phyloP scores from a whole-genome alignment of 306 rosid genomes.

The Sesbania bispinosa region DNA sequence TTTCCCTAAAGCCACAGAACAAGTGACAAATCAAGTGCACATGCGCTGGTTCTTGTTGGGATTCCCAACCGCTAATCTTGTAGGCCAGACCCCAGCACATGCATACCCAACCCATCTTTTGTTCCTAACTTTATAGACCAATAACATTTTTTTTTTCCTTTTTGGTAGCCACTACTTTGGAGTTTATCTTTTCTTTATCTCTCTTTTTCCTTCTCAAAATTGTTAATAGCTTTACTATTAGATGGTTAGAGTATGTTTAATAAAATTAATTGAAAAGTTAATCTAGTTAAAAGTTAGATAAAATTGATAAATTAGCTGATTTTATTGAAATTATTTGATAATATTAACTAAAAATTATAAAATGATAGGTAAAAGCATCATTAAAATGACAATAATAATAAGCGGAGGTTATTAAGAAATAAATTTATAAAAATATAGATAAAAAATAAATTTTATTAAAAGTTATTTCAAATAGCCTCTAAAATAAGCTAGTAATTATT shows the following conservation, averaged over 20 bases:
- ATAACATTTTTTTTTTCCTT: background rate
- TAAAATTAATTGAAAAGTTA: no score
- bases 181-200: background rate
- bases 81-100: constrained; percentile 41
- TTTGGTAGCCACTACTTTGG: background rate
- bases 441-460: no score
- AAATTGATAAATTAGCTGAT: no score
- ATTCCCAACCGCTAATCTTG: constrained; percentile 43
- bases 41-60: constrained; percentile 52
- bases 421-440: no score
- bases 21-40: constrained; percentile 46
- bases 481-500: no score
- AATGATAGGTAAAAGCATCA: no score
- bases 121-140: background rate
- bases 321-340: no score
- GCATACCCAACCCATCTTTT: constrained; percentile 23
- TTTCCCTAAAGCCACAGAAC: constrained; percentile 25
- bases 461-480: no score
- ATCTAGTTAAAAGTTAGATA: no score
- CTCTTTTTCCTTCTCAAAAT: background rate
- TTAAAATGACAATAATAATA: no score
- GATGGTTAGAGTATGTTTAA: background rate
- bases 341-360: no score
- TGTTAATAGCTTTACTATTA: background rate
- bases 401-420: no score